Conservation (phyloP, 164 flowering plant genomes). For the Umbellularia californica region DNA sequence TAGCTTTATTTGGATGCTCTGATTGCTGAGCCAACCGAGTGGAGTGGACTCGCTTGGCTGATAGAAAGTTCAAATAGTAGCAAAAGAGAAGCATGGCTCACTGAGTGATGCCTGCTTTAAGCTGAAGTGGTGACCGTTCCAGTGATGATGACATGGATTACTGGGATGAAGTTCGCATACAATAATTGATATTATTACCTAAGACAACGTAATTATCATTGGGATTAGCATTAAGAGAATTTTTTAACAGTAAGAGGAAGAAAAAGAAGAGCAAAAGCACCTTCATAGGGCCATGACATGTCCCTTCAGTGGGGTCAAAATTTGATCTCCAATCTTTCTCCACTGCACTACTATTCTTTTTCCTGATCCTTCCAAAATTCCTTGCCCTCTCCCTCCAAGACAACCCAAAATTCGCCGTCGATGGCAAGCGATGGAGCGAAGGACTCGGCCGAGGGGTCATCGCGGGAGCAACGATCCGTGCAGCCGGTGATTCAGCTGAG, state of each 20-base stretch:
- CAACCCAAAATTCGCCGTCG: conserved; percentile 3
- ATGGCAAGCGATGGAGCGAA: background rate
- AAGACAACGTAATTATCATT: background rate
- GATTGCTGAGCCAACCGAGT: too few species aligned
- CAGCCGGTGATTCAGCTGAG: conserved; percentile 26
- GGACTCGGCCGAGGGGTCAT: conserved; percentile 14
- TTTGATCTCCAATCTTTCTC: conserved; percentile 38
- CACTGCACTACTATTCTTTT: conserved; percentile 25
- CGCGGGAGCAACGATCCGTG: conserved; percentile 3
- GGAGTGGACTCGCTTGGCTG: background rate
- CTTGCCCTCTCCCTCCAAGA: background rate
- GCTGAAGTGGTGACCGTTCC: background rate
- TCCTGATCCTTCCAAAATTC: conserved; percentile 9
- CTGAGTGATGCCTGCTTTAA: background rate
- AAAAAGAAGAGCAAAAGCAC: conserved; percentile 38
- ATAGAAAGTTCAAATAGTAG: background rate
- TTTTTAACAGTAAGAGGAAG: conserved; percentile 9
- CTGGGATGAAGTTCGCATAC: background rate
- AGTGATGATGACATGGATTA: background rate
- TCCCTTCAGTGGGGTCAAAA: conserved; percentile 42
- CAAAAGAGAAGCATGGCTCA: background rate
- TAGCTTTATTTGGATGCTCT: background rate
- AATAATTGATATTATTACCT: conserved; percentile 3
- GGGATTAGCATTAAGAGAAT: background rate
- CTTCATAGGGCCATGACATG: conserved; percentile 35